Conservation (phyloP, 106 monocot species). For the Acanthochlamys bracteata region DNA sequence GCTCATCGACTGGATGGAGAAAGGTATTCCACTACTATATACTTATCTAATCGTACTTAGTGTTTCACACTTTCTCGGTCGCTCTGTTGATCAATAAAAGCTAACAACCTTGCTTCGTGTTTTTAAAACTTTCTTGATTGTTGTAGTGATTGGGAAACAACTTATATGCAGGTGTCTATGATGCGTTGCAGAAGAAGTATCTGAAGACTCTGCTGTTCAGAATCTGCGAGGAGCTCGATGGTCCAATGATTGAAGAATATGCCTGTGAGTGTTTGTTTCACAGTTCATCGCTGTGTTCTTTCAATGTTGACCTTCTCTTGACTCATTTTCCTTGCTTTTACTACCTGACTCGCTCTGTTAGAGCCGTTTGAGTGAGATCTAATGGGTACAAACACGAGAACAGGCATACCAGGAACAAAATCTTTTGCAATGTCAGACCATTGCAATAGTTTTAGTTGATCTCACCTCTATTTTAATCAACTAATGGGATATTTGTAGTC, state of each 20-base stretch:
- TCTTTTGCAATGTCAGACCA: too few relatives aligned
- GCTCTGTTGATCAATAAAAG: background rate
- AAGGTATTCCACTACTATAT: slow-evolving; percentile 38
- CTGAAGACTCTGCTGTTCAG: slow-evolving; percentile 89
- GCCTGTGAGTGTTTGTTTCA: slow-evolving; percentile 44
- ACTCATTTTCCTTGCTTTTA: too few relatives aligned
- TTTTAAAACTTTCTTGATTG: too few relatives aligned
- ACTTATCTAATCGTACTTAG: background rate
- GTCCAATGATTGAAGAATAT: slow-evolving; percentile 97
- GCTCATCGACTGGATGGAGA: slow-evolving; percentile 99
- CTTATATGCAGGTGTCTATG: slow-evolving; percentile 63
- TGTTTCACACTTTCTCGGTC: too few relatives aligned
- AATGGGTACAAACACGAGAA: too few relatives aligned
- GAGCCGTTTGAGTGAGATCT: too few relatives aligned
- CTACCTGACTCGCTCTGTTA: too few relatives aligned
- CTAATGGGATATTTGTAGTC: too few relatives aligned
- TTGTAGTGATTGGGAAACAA: background rate
- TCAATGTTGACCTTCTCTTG: background rate
- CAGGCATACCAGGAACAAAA: too few relatives aligned
- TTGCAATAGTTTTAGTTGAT: too few relatives aligned
- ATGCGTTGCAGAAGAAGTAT: slow-evolving; percentile 96
- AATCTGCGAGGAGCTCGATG: slow-evolving; percentile 79
- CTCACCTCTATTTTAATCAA: too few relatives aligned
- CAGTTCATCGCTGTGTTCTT: background rate
- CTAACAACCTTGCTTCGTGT: too few relatives aligned